phyloP scores from a whole-genome alignment of 139 green algal species.

The Chara braunii region DNA sequence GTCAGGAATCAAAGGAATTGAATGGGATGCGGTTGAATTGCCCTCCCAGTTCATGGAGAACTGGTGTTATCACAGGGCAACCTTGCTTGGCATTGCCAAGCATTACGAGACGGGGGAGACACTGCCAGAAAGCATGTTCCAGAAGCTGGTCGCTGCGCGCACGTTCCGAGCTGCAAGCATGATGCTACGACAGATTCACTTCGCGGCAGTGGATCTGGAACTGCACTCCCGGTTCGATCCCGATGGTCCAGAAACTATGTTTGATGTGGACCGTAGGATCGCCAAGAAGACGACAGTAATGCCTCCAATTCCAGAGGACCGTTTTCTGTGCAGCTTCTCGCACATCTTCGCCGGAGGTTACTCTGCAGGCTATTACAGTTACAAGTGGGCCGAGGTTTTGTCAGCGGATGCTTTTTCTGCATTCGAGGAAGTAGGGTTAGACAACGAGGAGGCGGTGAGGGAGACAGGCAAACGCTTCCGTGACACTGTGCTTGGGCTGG shows the following conservation, averaged over 20 bases:
- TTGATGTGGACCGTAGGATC: conserved; percentile 63
- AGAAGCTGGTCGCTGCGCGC: conserved; percentile 61
- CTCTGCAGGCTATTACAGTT: conserved; percentile 70
- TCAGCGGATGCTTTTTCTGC: conserved; percentile 85
- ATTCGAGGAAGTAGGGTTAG: conserved; percentile 90
- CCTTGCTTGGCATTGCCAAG: conserved; percentile 73
- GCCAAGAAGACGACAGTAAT: conserved; percentile 58
- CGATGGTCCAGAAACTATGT: conserved; percentile 49
- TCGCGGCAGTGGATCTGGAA: conserved; percentile 77
- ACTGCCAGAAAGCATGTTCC: conserved; percentile 83
- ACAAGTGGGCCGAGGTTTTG: conserved; percentile 92
- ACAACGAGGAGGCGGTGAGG: conserved; percentile 56
- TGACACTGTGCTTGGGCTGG: conserved; percentile 84
- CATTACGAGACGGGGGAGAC: conserved; percentile 78
- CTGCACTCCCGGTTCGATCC: conserved; percentile 75
- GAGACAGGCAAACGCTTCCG: conserved; percentile 64
- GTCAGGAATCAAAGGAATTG: conserved; percentile 75
- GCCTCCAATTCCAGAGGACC: conserved; percentile 74
- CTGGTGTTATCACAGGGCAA: conserved; percentile 68
- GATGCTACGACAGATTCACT: conserved; percentile 82
- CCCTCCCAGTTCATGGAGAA: conserved; percentile 88
- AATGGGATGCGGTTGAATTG: conserved; percentile 91
- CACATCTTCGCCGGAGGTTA: conserved; percentile 97
- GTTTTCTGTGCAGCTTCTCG: conserved; percentile 88
- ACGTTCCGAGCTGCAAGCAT: conserved; percentile 52